Base-by-base conservation (phyloP, 192 early-diverging fungal species). In the Coemansia sp. region DNA sequence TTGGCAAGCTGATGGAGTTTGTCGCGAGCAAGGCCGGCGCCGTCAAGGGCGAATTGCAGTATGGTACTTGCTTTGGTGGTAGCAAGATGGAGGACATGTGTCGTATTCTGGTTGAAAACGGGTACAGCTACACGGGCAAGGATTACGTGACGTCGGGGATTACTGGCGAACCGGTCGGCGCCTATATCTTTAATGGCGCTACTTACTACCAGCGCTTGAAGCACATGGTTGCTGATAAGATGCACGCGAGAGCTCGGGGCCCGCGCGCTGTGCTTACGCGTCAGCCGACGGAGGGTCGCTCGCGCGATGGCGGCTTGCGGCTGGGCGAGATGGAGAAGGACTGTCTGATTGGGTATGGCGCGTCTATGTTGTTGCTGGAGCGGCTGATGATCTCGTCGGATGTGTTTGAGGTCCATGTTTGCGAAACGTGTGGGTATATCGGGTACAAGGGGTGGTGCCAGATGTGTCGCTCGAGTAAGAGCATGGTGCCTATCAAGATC, bases 191-290 rank as follows among this genome's bases (percentile, higher is more conserved):
- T 85, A 77, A 94, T 55, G 97, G 97, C 2, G 96, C 97, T 3
- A 99, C 97, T 0, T 99, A 99, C 83, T 99, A 99, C 83, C 97
- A 99, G 84, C 94, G 97, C 64, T 76, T 99, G 68, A 99, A 99
- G 92, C 97, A 99, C 76, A 99, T 99, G 97, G 97, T 99, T 21
- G 97, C 98, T 73, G 97, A 99, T 79, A 99, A 99, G 88, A 98
- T 99, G 71, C 97, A 99, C 66, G 88, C 88, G 31, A 88, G 97
- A 62, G 95, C 97, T 0, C 87, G 96, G 71, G 97, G 97, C 0
- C 97, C 97, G 16, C 87, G 95, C 43, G 95, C 97, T 85, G 96
- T 99, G 62, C 79, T 99, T 67, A 98, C 96, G 14, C 85, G 97
- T 34, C 97, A 99, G 71, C 97, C 97, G 14, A 96, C 98, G 4